Evolutionary conservation across 176 grass and related monocot genomes (phyloP).

Genomic region (Tillandsia leiboldiana): DNA sequence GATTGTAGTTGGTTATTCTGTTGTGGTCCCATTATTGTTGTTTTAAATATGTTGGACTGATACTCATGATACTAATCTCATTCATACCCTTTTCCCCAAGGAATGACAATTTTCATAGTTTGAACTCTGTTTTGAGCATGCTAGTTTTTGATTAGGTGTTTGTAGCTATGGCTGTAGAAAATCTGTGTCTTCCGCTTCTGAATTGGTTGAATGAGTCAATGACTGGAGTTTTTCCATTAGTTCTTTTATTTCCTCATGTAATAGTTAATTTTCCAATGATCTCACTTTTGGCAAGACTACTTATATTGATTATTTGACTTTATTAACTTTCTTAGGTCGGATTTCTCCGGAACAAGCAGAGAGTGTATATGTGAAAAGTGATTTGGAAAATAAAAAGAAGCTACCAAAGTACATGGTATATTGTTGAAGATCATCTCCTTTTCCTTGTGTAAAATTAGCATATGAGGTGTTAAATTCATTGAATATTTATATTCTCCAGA

Average conservation of each 20-base stretch:
- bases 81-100: not conserved
- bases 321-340: constrained; percentile 29
- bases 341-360: constrained; percentile 35
- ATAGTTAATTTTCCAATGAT: not conserved
- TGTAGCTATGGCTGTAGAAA: too few species aligned
- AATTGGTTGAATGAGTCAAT: too few species aligned
- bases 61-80: not conserved
- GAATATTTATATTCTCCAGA: not conserved
- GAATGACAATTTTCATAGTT: not conserved
- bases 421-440: constrained; percentile 8
- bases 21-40: not conserved
- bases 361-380: constrained; percentile 55
- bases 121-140: not conserved
- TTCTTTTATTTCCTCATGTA: constrained; percentile 10
- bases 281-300: not conserved
- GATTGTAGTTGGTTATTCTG: not conserved
- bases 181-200: too few species aligned
- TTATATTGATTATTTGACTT: not conserved
- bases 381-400: constrained; percentile 62
- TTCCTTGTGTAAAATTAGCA: too few species aligned
- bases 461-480: too few species aligned
- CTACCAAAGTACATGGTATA: constrained; percentile 59
- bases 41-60: not conserved
- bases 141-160: too few species aligned
- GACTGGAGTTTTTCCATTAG: constrained; percentile 8